Conservation (phyloP, 306 rosid genomes). For the Quercus rubra region DNA sequence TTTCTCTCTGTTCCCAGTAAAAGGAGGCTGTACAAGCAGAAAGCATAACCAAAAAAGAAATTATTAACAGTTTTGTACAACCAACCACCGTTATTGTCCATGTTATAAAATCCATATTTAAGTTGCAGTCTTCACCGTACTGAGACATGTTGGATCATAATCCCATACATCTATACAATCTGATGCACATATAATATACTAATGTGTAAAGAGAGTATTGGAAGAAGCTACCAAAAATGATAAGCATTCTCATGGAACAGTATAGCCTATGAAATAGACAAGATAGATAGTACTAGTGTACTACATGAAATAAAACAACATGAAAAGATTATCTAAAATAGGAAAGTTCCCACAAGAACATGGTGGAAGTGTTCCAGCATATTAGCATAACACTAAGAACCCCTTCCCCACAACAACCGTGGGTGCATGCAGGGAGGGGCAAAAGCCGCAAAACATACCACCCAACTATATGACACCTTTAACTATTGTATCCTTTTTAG, state of each 20-base stretch:
- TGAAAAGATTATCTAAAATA: background rate
- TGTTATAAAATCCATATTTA: background rate
- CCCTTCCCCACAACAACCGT: background rate
- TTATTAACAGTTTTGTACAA: constrained; percentile 1
- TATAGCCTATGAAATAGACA: background rate
- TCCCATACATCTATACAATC: background rate
- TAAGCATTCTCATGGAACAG: background rate
- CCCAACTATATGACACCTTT: background rate
- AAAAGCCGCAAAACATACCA: background rate
- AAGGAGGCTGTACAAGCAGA: constrained; percentile 76
- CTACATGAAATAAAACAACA: background rate
- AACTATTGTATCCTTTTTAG: too few relatives aligned
- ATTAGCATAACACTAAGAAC: background rate
- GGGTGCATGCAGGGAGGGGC: background rate
- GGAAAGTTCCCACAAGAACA: background rate
- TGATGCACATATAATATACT: background rate
- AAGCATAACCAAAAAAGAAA: constrained; percentile 18
- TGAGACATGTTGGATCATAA: background rate
- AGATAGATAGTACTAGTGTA: background rate
- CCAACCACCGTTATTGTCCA: background rate
- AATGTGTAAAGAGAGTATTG: background rate
- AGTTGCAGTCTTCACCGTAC: background rate
- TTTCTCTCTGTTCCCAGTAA: constrained; percentile 74
- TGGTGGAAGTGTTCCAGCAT: background rate
- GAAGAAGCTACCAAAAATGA: background rate